Percentiles rank a stretch among this genome's conserved stretches.
These are phyloP conservation scores for Dictyostelium brefeldianum DNA, from an alignment of 78 protist species.

Conservation along the genomic window DNA sequence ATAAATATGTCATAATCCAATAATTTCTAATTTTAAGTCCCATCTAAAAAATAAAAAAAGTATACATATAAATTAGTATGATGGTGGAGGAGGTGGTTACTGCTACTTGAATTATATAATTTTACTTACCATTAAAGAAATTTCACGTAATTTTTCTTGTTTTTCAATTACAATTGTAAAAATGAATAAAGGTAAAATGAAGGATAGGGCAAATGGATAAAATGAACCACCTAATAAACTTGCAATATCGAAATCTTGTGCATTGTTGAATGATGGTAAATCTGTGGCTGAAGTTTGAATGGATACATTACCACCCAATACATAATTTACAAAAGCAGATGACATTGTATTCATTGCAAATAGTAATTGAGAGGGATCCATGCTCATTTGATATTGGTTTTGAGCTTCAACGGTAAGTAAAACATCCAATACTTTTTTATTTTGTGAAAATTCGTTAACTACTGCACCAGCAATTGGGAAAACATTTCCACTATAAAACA, in stretches of 20 bases:
- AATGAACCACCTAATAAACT: slow-evolving; percentile 65
- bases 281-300: background rate
- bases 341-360: background rate
- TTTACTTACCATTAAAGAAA: slow-evolving; percentile 33
- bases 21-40: slow-evolving; percentile 79
- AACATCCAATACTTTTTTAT: background rate
- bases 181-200: slow-evolving; percentile 69
- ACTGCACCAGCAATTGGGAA: background rate
- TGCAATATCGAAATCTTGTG: slow-evolving; percentile 46
- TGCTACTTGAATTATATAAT: too few species aligned
- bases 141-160: slow-evolving; percentile 59
- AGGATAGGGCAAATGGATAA: slow-evolving; percentile 66
- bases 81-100: too few species aligned
- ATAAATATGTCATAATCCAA: slow-evolving; percentile 85
- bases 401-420: background rate
- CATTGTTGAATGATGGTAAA: background rate
- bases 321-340: background rate
- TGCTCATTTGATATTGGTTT: background rate
- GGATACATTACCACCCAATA: background rate
- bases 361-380: background rate
- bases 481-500: too few species aligned
- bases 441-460: background rate
- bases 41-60: slow-evolving; percentile 28
- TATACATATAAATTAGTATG: too few species aligned
- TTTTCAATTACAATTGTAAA: slow-evolving; percentile 67